Evolutionary conservation across 768 basidiomycete genomes (phyloP), one percentile per base, ranked within the genome.

Genomic region (Dacryopinax spathularia): DNA sequence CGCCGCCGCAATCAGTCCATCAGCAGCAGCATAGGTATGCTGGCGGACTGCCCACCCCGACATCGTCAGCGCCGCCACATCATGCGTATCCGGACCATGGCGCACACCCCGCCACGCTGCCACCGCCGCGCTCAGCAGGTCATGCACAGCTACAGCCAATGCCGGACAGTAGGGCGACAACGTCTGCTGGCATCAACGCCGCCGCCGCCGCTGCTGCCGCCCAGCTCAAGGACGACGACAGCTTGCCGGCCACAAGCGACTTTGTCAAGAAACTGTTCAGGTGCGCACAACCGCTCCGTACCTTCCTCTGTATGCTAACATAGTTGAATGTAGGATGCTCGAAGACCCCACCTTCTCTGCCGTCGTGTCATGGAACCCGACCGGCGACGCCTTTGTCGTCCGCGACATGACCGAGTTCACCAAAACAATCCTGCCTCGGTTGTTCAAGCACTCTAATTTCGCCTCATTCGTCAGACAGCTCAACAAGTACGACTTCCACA

Each of bases 401-500:
- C 67, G 80, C 82, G 92, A 94, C 78, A 94, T 94, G 89, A 94
- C 91, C 75, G 91, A 92, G 69, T 95, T 95, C 75, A 93, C 92
- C 35, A 92, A 91, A 74, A 60, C 79, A 29, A 88, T 94, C 72
- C 81, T 95, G 7, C 91, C 91, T 6, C 86, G 88, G 35, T 85
- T 92, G 80, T 95, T 95, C 83, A 93, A 94, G 73, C 91, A 95
- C 72, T 91, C 88, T 6, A 95, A 95, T 71, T 95, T 95, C 73
- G 91, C 91, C 33, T 84, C 82, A 62, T 95, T 95, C 71, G 92
- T 95, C 4, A 82, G 91, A 10, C 92, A 95, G 73, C 79, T 95
- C 34, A 95, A 95, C 80, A 95, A 94, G 74, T 95, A 95, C 72
- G 92, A 94, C 75, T 95, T 95, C 68, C 92, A 94, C 80, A 95